These are phyloP conservation scores for Fusarium graminum DNA, from an alignment of 2,329 filamentous ascomycete species.

Conservation along the genomic window DNA sequence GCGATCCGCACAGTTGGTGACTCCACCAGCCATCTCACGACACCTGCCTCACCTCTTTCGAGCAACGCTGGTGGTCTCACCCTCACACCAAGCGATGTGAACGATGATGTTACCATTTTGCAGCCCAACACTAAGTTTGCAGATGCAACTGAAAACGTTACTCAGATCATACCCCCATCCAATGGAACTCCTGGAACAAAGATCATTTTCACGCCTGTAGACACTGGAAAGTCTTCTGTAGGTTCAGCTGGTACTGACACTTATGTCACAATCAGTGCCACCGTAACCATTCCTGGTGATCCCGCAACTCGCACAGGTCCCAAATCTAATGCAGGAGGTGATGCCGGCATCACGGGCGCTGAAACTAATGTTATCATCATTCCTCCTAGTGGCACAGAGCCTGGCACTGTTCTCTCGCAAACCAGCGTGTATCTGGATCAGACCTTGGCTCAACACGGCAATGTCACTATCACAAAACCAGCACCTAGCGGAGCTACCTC, in stretches of 20 bases:
- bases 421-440: constrained; percentile 41
- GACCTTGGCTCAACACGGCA: constrained; percentile 27
- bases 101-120: constrained; percentile 35
- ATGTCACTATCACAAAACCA: constrained; percentile 32
- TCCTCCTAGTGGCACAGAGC: constrained; percentile 37
- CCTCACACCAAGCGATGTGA: constrained; percentile 20
- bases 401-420: constrained; percentile 33
- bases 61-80: constrained; percentile 33
- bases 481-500: constrained; percentile 31
- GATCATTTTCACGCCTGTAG: constrained; percentile 33
- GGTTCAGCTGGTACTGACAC: constrained; percentile 1
- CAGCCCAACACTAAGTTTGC: constrained; percentile 35
- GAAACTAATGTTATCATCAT: constrained; percentile 41
- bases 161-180: constrained; percentile 27
- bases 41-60: neutral
- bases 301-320: constrained; percentile 23
- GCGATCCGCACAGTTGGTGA: constrained; percentile 17
- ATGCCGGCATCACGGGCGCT: constrained; percentile 24
- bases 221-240: constrained; percentile 7
- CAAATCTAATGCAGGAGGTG: constrained; percentile 2
- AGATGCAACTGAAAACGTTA: constrained; percentile 34
- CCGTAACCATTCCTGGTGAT: constrained; percentile 39
- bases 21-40: neutral
- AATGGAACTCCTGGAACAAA: constrained; percentile 29
- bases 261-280: constrained; percentile 30